A percentile compares a stretch with the other conserved stretches of the same genome.
phyloP scores from a whole-genome alignment of 1,139 yeast species.

The Diutina catenulata region DNA sequence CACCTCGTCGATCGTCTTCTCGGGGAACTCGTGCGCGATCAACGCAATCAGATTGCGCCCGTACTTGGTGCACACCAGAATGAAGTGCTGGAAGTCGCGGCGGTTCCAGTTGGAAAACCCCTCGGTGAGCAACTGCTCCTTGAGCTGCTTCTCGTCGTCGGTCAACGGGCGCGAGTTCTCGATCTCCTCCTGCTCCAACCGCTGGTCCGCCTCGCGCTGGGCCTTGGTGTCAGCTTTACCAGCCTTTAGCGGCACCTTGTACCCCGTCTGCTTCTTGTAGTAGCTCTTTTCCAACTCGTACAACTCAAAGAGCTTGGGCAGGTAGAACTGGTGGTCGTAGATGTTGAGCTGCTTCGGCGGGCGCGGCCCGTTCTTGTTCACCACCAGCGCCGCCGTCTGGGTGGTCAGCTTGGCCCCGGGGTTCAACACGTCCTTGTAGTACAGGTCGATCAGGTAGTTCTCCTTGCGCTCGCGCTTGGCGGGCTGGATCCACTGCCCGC shows the following conservation, averaged over 20 bases:
- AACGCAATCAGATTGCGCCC: slow-evolving; percentile 55
- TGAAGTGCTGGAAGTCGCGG: slow-evolving; percentile 59
- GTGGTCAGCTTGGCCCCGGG: slow-evolving; percentile 39
- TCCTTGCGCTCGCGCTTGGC: slow-evolving; percentile 71
- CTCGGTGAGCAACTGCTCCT: slow-evolving; percentile 39
- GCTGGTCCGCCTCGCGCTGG: slow-evolving; percentile 40
- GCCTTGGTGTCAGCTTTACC: slow-evolving; percentile 30
- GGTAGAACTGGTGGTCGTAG: slow-evolving; percentile 66
- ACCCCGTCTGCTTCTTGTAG: slow-evolving; percentile 40
- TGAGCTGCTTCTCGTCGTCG: slow-evolving; percentile 51
- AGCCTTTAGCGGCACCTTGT: slow-evolving; percentile 35
- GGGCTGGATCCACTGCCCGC: slow-evolving; percentile 48
- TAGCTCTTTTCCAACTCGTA: slow-evolving; percentile 56
- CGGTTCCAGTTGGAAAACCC: slow-evolving; percentile 64
- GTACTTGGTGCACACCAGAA: slow-evolving; percentile 47
- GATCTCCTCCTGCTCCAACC: slow-evolving; percentile 49
- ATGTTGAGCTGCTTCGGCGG: slow-evolving; percentile 61
- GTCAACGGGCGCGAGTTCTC: slow-evolving; percentile 55
- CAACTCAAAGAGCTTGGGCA: slow-evolving; percentile 46
- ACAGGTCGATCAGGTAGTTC: slow-evolving; percentile 67
- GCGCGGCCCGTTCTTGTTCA: slow-evolving; percentile 35
- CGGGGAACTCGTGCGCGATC: slow-evolving; percentile 54
- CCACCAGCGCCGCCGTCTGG: slow-evolving; percentile 10
- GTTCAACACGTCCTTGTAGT: slow-evolving; percentile 65
- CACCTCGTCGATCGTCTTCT: slow-evolving; percentile 57